These are phyloP conservation scores for Pythium oligandrum DNA, from an alignment of 352 stramenopile genomes.

Conservation along the genomic window DNA sequence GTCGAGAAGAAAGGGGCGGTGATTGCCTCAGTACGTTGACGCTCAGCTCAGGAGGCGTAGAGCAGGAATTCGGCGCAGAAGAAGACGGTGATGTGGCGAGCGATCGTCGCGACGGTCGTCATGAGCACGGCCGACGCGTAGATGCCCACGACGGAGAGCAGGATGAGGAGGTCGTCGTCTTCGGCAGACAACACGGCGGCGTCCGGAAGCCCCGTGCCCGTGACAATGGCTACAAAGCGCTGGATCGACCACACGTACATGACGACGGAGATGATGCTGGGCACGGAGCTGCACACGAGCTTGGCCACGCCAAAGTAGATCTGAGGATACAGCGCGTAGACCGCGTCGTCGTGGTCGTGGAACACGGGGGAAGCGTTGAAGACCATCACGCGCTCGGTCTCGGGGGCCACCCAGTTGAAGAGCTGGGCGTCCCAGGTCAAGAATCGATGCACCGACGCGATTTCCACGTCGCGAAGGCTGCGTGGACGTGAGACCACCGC, in stretches of 20 bases:
- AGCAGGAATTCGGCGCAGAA: slow-evolving; percentile 69
- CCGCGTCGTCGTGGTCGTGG: slow-evolving; percentile 22
- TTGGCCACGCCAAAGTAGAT: slow-evolving; percentile 58
- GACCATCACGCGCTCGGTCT: slow-evolving; percentile 41
- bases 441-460: slow-evolving; percentile 25
- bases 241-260: slow-evolving; percentile 49
- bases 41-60: slow-evolving; percentile 20
- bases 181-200: slow-evolving; percentile 10
- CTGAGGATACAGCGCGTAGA: slow-evolving; percentile 36
- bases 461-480: slow-evolving; percentile 23
- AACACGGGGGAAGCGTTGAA: slow-evolving; percentile 31
- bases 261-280: slow-evolving; percentile 29
- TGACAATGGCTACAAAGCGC: slow-evolving; percentile 23
- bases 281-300: slow-evolving; percentile 39
- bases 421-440: slow-evolving; percentile 39
- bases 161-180: slow-evolving; percentile 39
- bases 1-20: too few relatives aligned
- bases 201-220: background rate
- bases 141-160: slow-evolving; percentile 36
- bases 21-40: slow-evolving; percentile 19
- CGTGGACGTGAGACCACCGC: slow-evolving; percentile 1
- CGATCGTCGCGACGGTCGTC: slow-evolving; percentile 49
- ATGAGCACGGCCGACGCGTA: slow-evolving; percentile 48
- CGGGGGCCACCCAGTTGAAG: slow-evolving; percentile 57
- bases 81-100: slow-evolving; percentile 58